These are phyloP conservation scores for Xerocomus minutiporus DNA, from an alignment of 1,284 basidiomycete species.

Conservation along the genomic window DNA sequence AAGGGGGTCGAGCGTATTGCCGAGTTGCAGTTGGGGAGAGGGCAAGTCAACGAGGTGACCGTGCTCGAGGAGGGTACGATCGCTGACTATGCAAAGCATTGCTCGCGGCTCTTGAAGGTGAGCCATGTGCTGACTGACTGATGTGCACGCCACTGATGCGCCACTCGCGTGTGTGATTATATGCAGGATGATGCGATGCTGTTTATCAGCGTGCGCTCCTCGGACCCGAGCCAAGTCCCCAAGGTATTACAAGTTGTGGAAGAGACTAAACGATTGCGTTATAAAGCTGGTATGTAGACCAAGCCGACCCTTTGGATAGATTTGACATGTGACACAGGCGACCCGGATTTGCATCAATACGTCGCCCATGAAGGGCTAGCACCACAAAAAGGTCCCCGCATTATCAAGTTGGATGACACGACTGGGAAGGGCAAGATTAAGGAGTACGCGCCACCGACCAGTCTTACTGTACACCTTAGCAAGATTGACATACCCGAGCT, in stretches of 20 bases:
- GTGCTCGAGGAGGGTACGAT: constrained; percentile 61
- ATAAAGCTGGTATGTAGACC: constrained; percentile 57
- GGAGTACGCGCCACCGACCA: constrained; percentile 59
- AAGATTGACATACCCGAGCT: constrained; percentile 82
- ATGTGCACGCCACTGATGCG: not conserved
- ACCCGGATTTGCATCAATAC: constrained; percentile 72
- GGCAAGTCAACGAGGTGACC: constrained; percentile 69
- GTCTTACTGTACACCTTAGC: constrained; percentile 67
- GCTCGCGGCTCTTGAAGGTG: constrained; percentile 60
- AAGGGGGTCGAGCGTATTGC: constrained; percentile 62
- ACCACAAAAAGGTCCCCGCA: constrained; percentile 50
- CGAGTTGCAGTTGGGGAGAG: constrained; percentile 59
- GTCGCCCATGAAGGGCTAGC: constrained; percentile 57
- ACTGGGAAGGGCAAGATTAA: constrained; percentile 39
- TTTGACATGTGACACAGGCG: constrained; percentile 36
- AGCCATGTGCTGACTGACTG: not conserved
- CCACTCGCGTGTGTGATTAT: not conserved
- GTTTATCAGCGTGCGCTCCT: constrained; percentile 68
- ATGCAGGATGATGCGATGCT: constrained; percentile 71
- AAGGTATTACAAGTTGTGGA: constrained; percentile 79
- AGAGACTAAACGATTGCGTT: constrained; percentile 66
- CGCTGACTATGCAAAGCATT: constrained; percentile 67
- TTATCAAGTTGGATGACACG: constrained; percentile 63
- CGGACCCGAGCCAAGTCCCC: constrained; percentile 60
- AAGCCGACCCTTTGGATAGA: not conserved